phyloP scores from a whole-genome alignment of 208 protist genomes.

The Acanthamoeba sp. region DNA sequence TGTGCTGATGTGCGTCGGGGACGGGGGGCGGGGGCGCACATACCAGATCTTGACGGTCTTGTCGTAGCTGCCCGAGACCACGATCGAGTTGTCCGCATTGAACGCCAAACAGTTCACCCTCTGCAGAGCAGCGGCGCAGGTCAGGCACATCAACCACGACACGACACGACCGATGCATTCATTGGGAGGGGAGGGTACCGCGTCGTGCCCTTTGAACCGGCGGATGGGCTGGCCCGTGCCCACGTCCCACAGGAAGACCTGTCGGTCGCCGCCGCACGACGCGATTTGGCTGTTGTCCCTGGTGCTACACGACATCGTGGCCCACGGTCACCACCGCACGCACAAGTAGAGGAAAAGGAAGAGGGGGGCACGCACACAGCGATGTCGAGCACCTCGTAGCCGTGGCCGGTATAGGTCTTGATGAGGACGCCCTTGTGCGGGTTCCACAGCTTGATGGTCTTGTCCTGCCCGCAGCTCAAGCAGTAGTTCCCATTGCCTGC shows the following conservation, averaged over 20 bases:
- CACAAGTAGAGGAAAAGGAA: neutral
- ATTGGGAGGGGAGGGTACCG: slow-evolving; percentile 33
- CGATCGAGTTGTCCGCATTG: slow-evolving; percentile 62
- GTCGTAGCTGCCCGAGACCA: slow-evolving; percentile 76
- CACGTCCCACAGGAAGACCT: slow-evolving; percentile 81
- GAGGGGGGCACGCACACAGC: slow-evolving; percentile 28
- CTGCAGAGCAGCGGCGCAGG: no score
- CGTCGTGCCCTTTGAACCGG: slow-evolving; percentile 76
- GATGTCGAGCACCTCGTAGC: slow-evolving; percentile 81
- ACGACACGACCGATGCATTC: neutral
- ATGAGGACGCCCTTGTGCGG: slow-evolving; percentile 76
- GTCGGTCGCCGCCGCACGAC: slow-evolving; percentile 81
- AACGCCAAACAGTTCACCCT: slow-evolving; percentile 75
- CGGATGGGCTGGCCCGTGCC: slow-evolving; percentile 69
- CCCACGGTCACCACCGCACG: neutral
- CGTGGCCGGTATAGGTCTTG: slow-evolving; percentile 80
- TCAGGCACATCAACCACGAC: no score
- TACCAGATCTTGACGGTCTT: slow-evolving; percentile 77
- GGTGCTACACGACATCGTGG: neutral
- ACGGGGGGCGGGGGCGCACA: neutral
- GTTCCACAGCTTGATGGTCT: slow-evolving; percentile 80
- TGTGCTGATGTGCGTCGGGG: neutral
- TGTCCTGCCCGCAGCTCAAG: slow-evolving; percentile 66
- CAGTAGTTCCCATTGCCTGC: slow-evolving; percentile 73
- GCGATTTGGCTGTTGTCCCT: slow-evolving; percentile 75